A percentile compares a stretch with the other conserved stretches of the same genome.
phyloP scores from a whole-genome alignment of 345 rosid species.

The Brassica juncea region DNA sequence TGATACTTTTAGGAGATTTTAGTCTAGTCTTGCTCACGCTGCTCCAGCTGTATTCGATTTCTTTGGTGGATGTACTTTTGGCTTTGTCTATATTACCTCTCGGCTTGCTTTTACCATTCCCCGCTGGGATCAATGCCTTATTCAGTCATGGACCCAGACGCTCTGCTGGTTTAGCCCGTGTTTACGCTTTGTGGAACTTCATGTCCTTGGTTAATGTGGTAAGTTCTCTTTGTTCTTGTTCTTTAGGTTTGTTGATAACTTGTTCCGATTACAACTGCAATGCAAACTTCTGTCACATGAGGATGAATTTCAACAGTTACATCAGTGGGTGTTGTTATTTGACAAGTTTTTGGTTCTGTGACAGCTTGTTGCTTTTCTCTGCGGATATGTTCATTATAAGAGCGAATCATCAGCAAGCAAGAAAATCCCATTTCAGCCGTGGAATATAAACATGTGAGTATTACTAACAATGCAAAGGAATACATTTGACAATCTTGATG shows the following conservation, averaged over 20 bases:
- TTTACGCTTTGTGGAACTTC: slow-evolving; percentile 91
- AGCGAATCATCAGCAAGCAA: slow-evolving; percentile 66
- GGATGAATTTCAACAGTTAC: slow-evolving; percentile 5
- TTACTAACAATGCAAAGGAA: background rate
- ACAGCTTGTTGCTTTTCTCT: slow-evolving; percentile 85
- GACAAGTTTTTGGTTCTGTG: slow-evolving; percentile 34
- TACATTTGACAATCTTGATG: background rate
- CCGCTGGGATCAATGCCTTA: slow-evolving; percentile 98
- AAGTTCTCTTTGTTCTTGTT: slow-evolving; percentile 42
- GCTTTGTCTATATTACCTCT: slow-evolving; percentile 87
- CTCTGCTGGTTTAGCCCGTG: slow-evolving; percentile 94
- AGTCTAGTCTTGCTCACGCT: slow-evolving; percentile 97
- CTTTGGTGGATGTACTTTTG: slow-evolving; percentile 79
- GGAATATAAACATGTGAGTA: slow-evolving; percentile 98
- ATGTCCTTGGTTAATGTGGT: slow-evolving; percentile 88
- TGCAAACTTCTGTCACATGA: background rate
- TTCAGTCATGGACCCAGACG: slow-evolving; percentile 98
- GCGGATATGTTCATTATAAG: slow-evolving; percentile 83
- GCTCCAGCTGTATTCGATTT: slow-evolving; percentile 94
- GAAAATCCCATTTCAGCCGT: slow-evolving; percentile 74
- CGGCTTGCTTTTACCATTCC: slow-evolving; percentile 93
- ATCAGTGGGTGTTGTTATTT: slow-evolving; percentile 21
- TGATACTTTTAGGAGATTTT: slow-evolving; percentile 97
- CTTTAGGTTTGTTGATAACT: background rate
- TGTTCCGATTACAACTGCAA: slow-evolving; percentile 10